Conservation (phyloP, 345 rosid genomes). For the Noccaea bulbosa region DNA sequence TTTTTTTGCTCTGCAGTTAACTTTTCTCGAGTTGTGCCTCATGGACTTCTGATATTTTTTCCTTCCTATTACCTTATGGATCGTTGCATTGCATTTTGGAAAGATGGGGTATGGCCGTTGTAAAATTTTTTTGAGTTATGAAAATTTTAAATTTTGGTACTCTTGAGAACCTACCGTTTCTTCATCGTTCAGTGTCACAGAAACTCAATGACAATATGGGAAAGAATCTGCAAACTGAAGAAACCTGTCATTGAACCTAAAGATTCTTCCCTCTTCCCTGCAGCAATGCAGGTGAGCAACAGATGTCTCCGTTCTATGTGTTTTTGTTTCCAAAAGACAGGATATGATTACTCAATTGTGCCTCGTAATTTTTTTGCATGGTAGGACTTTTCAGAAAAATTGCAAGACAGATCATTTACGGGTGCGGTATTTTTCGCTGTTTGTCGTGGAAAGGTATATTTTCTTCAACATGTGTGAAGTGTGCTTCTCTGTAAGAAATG, state of each 20-base stretch:
- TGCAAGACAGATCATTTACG: slow-evolving; percentile 70
- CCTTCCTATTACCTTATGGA: slow-evolving; percentile 95
- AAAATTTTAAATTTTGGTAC: slow-evolving; percentile 13
- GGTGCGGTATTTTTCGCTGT: slow-evolving; percentile 97
- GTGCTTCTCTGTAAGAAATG: slow-evolving; percentile 2
- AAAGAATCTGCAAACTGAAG: slow-evolving; percentile 91
- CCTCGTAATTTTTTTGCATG: slow-evolving; percentile 23
- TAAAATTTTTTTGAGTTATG: slow-evolving; percentile 29
- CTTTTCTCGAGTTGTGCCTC: slow-evolving; percentile 90
- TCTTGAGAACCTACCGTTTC: slow-evolving; percentile 21
- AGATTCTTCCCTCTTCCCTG: slow-evolving; percentile 75
- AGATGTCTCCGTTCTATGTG: slow-evolving; percentile 19
- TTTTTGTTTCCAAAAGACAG: slow-evolving; percentile 18
- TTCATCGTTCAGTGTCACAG: slow-evolving; percentile 53
- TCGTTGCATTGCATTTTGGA: slow-evolving; percentile 85
- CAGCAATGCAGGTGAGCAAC: slow-evolving; percentile 72
- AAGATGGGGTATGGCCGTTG: slow-evolving; percentile 62
- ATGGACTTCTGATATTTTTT: slow-evolving; percentile 92
- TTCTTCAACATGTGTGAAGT: slow-evolving; percentile 22
- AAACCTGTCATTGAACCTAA: slow-evolving; percentile 94
- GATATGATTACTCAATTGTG: slow-evolving; percentile 23
- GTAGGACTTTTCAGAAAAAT: slow-evolving; percentile 84
- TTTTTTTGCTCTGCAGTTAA: slow-evolving; percentile 63
- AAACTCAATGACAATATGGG: slow-evolving; percentile 83
- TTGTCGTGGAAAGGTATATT: slow-evolving; percentile 94